These are phyloP conservation scores for Metschnikowia henanensis DNA, from an alignment of 805 yeast species.

Conservation along the genomic window DNA sequence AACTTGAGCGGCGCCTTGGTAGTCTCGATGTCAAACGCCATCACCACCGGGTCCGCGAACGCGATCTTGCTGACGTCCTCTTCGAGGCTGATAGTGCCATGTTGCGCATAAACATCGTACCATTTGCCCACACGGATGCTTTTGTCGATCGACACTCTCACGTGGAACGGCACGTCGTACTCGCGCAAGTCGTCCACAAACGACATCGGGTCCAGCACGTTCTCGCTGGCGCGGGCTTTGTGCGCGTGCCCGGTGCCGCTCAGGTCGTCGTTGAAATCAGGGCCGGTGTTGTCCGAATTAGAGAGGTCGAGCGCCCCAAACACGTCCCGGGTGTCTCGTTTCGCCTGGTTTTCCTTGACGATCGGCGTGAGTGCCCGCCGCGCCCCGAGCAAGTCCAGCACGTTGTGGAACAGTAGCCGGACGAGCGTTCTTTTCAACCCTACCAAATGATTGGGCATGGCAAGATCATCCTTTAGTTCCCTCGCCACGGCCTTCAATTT, in stretches of 20 bases:
- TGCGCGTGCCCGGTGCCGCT: background rate
- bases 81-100: constrained; percentile 51
- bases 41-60: constrained; percentile 95
- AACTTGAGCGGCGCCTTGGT: constrained; percentile 95
- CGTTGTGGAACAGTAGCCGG: constrained; percentile 71
- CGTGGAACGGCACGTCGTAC: constrained; percentile 96
- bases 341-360: constrained; percentile 62
- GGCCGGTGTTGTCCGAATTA: constrained; percentile 20
- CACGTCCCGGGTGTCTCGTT: constrained; percentile 62
- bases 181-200: constrained; percentile 82
- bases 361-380: constrained; percentile 70
- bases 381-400: constrained; percentile 71
- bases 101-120: constrained; percentile 75
- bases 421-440: constrained; percentile 70
- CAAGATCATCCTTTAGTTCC: constrained; percentile 74
- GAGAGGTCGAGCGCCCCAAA: constrained; percentile 57
- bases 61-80: constrained; percentile 77
- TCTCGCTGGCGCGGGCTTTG: constrained; percentile 13
- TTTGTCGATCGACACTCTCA: constrained; percentile 90
- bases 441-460: constrained; percentile 80
- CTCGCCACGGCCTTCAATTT: constrained; percentile 54
- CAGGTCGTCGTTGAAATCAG: constrained; percentile 8
- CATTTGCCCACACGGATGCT: constrained; percentile 92
- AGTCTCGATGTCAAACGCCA: constrained; percentile 98
- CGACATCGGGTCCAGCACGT: constrained; percentile 53